Base-by-base conservation (phyloP, 208 protist species). In the Trypanosomatidae sp. region DNA sequence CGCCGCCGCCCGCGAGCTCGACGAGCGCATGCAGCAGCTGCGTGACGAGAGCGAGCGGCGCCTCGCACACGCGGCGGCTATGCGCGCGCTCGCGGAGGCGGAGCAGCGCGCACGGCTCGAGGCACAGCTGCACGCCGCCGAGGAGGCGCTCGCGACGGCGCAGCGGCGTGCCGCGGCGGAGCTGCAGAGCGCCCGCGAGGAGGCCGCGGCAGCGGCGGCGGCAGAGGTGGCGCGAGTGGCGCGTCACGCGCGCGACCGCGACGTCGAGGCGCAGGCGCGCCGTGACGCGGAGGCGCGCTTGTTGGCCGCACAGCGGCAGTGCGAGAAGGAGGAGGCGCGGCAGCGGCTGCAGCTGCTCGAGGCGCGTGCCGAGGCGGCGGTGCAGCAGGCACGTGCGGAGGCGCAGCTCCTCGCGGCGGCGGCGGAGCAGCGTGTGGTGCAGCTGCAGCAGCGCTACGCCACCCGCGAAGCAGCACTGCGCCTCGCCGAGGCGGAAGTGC, bases 61-160 rank as follows among this genome's bases (percentile, higher is more conserved):
- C 22, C 62, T 56, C 15, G 64, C 71, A 26, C 58, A 79, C 39
- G 69, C 61, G 5, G 65, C 50, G 2, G 43, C 53, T 6, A 49
- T 77, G 56, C 64, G 59, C 23, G 48, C 47, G 8, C 56, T 80
- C 26, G 56, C 61, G 24, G 67, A 71, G 43, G 70, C 79, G 26
- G 63, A 82, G 50, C 30, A 61, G 42, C 54, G 58, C 5, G 62
- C 63, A 6, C 33, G 71, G 27, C 43, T 79, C 18, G 65, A 80
- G 37, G 69, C 70, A 40, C 59, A 77, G 48, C 48, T 83, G 42
- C 44, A 61, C 22, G 76, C 70, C 2, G 70, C 76, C 0, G 59
- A 80, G 50, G 56, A 56, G 2, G 61, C 68, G 26, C 44, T 87
- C 41, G 56, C 59, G 19, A 61, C 74, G 33, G 69, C 69, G 13